Percentiles rank a stretch among this genome's conserved stretches.
Conservation (phyloP, 345 rosid species). For the Fremontodendron californicum region DNA sequence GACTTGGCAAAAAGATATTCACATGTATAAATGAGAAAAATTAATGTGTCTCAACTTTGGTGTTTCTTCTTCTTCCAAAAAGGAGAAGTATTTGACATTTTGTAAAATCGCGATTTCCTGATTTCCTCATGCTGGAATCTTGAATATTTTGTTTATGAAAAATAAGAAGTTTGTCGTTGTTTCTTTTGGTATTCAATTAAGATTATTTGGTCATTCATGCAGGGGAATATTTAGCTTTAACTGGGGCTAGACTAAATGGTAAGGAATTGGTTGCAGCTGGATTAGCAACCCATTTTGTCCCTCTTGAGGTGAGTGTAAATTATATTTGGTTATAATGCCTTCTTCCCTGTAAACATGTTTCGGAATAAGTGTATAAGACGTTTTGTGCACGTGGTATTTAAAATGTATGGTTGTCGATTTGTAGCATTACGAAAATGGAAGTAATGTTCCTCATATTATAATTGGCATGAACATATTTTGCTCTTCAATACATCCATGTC, state of each 20-base stretch:
- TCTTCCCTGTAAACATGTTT: neutral
- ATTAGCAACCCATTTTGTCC: slow-evolving; percentile 89
- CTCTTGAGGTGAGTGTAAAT: slow-evolving; percentile 53
- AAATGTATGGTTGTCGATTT: neutral
- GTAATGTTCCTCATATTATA: neutral
- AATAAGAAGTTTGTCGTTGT: neutral
- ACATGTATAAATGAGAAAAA: neutral
- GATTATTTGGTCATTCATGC: slow-evolving; percentile 14
- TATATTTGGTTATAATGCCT: neutral
- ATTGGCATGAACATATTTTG: neutral
- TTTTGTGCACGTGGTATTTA: neutral
- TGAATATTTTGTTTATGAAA: neutral
- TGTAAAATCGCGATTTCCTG: neutral
- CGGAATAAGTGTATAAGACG: neutral
- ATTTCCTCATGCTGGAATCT: neutral
- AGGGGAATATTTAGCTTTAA: slow-evolving; percentile 91
- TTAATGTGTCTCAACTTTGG: neutral
- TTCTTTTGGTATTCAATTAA: neutral
- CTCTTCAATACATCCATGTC: neutral
- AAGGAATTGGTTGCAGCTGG: slow-evolving; percentile 76
- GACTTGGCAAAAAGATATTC: slow-evolving; percentile 8
- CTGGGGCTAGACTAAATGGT: slow-evolving; percentile 81
- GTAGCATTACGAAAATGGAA: neutral
- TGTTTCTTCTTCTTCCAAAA: neutral
- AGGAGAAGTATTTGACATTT: neutral